Evolutionary conservation across 202 grass and related monocot genomes (phyloP), one percentile per base, ranked within the genome.

Genomic region (Musa balbisiana): DNA sequence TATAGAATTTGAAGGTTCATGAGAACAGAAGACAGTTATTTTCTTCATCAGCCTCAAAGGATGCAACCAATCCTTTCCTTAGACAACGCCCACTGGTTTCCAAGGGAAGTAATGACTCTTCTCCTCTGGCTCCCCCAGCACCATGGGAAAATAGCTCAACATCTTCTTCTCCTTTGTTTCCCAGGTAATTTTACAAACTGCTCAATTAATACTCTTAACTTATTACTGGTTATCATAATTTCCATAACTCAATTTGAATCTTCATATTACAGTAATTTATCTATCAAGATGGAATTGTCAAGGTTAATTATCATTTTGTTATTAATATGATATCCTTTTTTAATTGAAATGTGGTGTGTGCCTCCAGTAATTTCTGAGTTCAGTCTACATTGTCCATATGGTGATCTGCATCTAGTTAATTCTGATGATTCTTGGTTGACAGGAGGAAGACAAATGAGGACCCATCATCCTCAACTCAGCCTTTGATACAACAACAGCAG

Each of bases 21-120:
- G 72, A 74, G 72, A 74, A 58, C 58, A 74, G 72, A 74, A 74
- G 72, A 25, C 72, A 59, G 53, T 59, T 74, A 53, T 74, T 74
- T 74, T 74, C 72, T 74, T 74, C 72, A 49, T 74, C 72, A 59
- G 53, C 53, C 16, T 74, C 53, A 74, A 60, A 55, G 54, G 72
- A 74, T 19, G 53, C 72, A 43, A 43, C 23, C 8, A 74, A 74
- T 74, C 72, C 72, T 59, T 74, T 74, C 53, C 12, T 74, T 33
- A 22, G 12, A 49, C 72, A 74, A 51, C 72, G 15, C 53, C 72
- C 72, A 2, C 53, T 56, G 13, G 72, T 26, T 16, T 74, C 72
- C 26, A 58, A 10, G 25, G 53, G 53, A n/a, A 27, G 53, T 49
- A 33, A 27, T 43, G 72, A 74, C 8, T 59, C 72, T 43, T 43